Base-by-base conservation (phyloP, 2,329 filamentous ascomycete genomes). In the Fusarium penzigii region DNA sequence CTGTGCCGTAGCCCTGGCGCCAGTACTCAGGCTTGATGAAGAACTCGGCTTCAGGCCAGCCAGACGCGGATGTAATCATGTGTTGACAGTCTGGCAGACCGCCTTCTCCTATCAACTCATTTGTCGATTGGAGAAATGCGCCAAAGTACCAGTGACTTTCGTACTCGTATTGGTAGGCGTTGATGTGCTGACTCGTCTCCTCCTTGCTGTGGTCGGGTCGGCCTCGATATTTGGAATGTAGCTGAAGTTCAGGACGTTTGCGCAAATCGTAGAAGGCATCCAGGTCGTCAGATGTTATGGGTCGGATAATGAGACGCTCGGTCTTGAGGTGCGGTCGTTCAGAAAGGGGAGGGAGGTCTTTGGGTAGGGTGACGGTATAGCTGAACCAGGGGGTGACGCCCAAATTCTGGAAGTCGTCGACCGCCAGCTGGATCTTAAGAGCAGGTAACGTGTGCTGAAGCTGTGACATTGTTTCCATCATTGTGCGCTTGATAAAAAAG, bases 301-400 rank as follows among this genome's bases (percentile, higher is more conserved):
- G 56, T 6, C 57, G 57, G 8, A 59, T 29, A 3, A 55, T 12
- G 6, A 59, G 57, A 14, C 53, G 56, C 20, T 57, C 47, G 13
- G 57, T 59, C 41, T 59, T 52, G 6, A 59, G 34, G 5, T 49
- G 25, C 14, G 49, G 12, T 51, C 57, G 56, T 3, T 59, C 53
- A 8, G 57, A 52, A 1, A 55, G 14, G 16, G 56, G 57, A 6
- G 59, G 47, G 4, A 53, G 56, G 2, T 44, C 47, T 45, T 59
- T 39, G 14, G 57, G 57, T 16, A 58, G 38, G 11, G 57, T 60
- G 10, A 60, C 58, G 3, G 51, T 51, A 49, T 60, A 60, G 12
- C 54, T 60, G 43, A 60, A 60, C 57, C 57, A 60, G 16, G 58
- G 58, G 20, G 51, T 58, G 51, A 60, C 47, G 34, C 57, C 57